phyloP scores from a whole-genome alignment of 192 early-diverging fungal species.

The Podochytrium sp. region DNA sequence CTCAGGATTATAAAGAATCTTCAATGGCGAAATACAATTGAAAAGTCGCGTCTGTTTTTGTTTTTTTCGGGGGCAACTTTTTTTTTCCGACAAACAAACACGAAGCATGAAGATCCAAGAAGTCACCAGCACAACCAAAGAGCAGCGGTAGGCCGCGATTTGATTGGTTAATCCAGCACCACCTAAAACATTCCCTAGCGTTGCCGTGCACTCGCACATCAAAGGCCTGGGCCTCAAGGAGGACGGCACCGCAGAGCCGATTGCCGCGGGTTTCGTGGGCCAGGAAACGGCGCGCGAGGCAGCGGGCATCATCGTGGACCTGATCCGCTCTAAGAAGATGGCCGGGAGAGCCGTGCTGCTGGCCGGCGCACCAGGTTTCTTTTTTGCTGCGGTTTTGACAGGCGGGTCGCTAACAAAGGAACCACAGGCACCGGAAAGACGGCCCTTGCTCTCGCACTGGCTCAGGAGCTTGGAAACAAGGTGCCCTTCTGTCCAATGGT shows the following conservation, averaged over 20 bases:
- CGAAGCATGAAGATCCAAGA: constrained; percentile 86
- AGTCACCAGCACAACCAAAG: constrained; percentile 87
- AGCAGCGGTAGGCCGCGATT: constrained; percentile 66
- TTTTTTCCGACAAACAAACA: neutral
- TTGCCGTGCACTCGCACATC: constrained; percentile 96
- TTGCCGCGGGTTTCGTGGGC: constrained; percentile 91
- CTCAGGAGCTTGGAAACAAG: constrained; percentile 95
- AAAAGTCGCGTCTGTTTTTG: no score
- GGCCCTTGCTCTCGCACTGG: constrained; percentile 92
- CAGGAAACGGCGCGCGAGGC: constrained; percentile 97
- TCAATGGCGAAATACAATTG: no score
- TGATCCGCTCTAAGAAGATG: constrained; percentile 96
- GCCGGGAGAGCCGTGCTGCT: constrained; percentile 93
- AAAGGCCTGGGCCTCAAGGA: constrained; percentile 88
- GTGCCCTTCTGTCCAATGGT: constrained; percentile 99
- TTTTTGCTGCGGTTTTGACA: neutral
- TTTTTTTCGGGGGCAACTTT: no score
- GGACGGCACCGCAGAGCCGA: constrained; percentile 85
- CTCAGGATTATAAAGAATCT: no score
- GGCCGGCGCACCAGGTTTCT: constrained; percentile 80
- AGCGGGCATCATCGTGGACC: constrained; percentile 89
- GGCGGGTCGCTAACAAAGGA: neutral
- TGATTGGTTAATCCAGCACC: neutral
- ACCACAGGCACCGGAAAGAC: constrained; percentile 91
- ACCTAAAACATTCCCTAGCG: constrained; percentile 26